These are phyloP conservation scores for Chloranthus sessilifolius DNA, from an alignment of 164 flowering plant genomes.

Conservation along the genomic window DNA sequence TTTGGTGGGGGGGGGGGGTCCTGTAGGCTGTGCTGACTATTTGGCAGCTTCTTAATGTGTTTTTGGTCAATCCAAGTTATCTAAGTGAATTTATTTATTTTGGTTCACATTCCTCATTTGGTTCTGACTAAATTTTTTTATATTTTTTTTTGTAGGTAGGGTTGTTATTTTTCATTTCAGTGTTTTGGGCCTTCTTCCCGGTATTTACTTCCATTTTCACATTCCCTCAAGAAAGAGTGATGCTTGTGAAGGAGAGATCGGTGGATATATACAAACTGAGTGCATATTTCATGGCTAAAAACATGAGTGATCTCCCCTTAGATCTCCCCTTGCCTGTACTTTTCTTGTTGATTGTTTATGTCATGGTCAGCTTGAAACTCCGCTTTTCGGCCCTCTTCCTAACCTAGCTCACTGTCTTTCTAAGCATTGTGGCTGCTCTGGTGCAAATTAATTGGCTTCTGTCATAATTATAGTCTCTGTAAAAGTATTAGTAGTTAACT, in stretches of 20 bases:
- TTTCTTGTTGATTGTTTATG: slow-evolving; percentile 57
- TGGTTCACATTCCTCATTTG: too few species aligned
- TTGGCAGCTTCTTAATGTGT: too few species aligned
- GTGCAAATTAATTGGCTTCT: slow-evolving; percentile 21
- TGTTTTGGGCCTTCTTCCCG: slow-evolving; percentile 12
- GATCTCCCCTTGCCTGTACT: slow-evolving; percentile 57
- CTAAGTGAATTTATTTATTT: too few species aligned
- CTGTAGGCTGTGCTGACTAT: too few species aligned
- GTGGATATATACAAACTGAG: slow-evolving; percentile 74
- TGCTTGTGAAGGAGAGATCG: slow-evolving; percentile 65
- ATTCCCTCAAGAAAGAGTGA: slow-evolving; percentile 35
- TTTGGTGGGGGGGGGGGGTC: too few species aligned
- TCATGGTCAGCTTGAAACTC: slow-evolving; percentile 63
- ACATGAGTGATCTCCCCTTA: slow-evolving; percentile 67
- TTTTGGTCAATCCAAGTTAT: too few species aligned
- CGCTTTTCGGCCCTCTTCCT: slow-evolving; percentile 48
- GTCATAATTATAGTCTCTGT: too few species aligned
- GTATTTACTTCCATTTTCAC: slow-evolving; percentile 13
- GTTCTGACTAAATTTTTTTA: too few species aligned
- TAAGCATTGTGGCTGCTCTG: slow-evolving; percentile 75
- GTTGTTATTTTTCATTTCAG: slow-evolving; percentile 8
- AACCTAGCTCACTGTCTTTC: slow-evolving; percentile 48
- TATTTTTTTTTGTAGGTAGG: slow-evolving; percentile 9
- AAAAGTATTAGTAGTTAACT: too few species aligned
- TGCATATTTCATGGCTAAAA: slow-evolving; percentile 66